Evolutionary conservation across 1,284 basidiomycete genomes (phyloP), one percentile per base, ranked within the genome.

Genomic region (Cryptococcus floricola): DNA sequence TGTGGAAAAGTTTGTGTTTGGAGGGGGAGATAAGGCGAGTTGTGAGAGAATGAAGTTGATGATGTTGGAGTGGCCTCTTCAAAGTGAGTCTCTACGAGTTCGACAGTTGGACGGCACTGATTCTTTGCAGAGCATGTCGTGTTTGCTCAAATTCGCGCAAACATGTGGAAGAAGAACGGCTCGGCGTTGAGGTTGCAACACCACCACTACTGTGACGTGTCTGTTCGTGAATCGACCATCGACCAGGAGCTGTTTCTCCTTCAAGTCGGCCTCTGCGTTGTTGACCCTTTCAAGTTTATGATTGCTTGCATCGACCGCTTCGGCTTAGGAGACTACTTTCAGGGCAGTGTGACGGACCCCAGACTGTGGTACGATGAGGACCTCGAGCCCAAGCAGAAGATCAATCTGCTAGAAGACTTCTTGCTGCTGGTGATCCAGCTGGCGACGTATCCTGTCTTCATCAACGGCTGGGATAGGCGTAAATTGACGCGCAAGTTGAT

Each of bases 91-190:
- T 25, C 3, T 5, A 13, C 39, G 14, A 42, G 6, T n/a, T n/a
- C 16, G 31, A n/a, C 39, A 13, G 27, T n/a, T n/a, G 38, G 27
- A 34, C 12, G 13, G 19, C 25, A 27, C 49, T 50, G 23, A 52
- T 6, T 58, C 41, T 18, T 16, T 5, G 6, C 50, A 74, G 71
- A 68, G 55, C 70, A 72, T 52, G 72, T 69, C 25, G 67, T 75
- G 82, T 86, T 98, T 38, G 91, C 95, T 0, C 96, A 98, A 75
- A 93, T 98, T 53, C 85, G 93, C 16, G 88, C 91, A 2, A 93
- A 94, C 3, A 82, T 98, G 19, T 99, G 96, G 96, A 94, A 97
- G 4, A 87, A 95, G 52, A 99, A 99, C 65, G 96, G 96, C 2
- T 91, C 93, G 65, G 89, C 89, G 6, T 94, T 98, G 64, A 87